Percentiles rank a stretch among this genome's conserved stretches.
Evolutionary conservation across 2,329 filamentous ascomycete genomes (phyloP).

Genomic region (Microcera coccophila): DNA sequence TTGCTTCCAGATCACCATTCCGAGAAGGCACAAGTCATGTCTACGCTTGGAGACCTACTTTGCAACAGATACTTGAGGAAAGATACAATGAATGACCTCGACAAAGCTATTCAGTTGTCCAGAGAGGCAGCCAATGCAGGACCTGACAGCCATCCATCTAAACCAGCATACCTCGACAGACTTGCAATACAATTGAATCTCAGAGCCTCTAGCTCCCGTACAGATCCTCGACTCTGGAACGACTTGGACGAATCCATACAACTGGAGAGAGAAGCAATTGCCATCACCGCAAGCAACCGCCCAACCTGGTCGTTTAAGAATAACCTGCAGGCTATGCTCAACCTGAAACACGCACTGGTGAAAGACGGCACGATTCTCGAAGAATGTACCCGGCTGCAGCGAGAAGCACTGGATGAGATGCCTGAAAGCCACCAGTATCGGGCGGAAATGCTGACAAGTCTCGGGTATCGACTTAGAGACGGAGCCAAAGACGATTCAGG

Average conservation of each 20-base stretch:
- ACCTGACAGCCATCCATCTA: too few relatives aligned
- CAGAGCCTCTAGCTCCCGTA: too few relatives aligned
- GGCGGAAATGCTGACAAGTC: neutral
- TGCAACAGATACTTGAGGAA: neutral
- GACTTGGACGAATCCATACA: conserved; percentile 3
- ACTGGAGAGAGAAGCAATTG: neutral
- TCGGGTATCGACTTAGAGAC: conserved; percentile 12
- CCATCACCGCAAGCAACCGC: neutral
- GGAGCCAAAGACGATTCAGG: conserved; percentile 2
- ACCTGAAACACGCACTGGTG: too few relatives aligned
- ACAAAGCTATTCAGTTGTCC: neutral
- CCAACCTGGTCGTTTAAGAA: too few relatives aligned
- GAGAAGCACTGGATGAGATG: conserved; percentile 1
- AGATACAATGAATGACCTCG: neutral
- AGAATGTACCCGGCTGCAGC: too few relatives aligned
- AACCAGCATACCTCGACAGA: too few relatives aligned
- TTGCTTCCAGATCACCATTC: neutral
- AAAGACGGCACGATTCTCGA: too few relatives aligned
- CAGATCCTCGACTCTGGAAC: neutral
- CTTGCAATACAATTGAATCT: too few relatives aligned
- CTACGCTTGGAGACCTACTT: neutral
- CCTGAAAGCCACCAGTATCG: neutral
- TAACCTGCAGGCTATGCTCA: too few relatives aligned
- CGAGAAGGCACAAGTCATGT: neutral
- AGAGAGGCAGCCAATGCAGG: too few relatives aligned